Percentiles rank a stretch among this genome's conserved stretches.
Evolutionary conservation across 495 filamentous ascomycete species (phyloP).

Genomic region (Aspergillus ostianus): DNA sequence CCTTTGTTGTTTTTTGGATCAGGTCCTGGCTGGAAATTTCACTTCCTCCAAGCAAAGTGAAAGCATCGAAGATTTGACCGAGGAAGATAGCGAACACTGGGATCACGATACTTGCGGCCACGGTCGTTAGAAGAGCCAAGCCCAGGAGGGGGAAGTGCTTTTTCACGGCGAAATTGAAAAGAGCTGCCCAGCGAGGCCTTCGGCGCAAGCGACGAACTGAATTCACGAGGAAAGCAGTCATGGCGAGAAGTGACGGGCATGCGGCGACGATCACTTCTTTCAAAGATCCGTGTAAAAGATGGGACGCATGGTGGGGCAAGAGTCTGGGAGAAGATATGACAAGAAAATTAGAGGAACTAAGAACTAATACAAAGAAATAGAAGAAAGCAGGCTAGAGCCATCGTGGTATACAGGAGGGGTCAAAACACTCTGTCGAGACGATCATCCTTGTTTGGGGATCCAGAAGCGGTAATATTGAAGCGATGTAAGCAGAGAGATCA

Average conservation of each 20-base stretch:
- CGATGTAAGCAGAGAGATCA: conserved; percentile 16
- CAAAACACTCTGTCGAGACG: not conserved
- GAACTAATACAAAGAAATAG: not conserved
- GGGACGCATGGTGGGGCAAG: not conserved
- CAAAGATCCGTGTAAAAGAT: not conserved
- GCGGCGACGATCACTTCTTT: not conserved
- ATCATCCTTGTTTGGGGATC: conserved; percentile 1
- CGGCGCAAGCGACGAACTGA: not conserved
- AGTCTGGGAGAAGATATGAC: not conserved
- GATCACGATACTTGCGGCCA: conserved; percentile 59
- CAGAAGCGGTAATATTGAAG: conserved; percentile 29
- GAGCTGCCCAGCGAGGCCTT: conserved; percentile 43
- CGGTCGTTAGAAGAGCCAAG: conserved; percentile 51
- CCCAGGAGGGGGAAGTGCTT: conserved; percentile 57
- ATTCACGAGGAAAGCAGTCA: not conserved
- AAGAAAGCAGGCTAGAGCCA: not conserved
- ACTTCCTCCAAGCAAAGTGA: conserved; percentile 64
- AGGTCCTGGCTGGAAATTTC: conserved; percentile 48
- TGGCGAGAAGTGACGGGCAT: not conserved
- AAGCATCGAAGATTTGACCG: conserved; percentile 71
- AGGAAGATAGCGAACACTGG: conserved; percentile 69
- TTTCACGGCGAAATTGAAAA: conserved; percentile 72
- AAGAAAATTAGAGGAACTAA: not conserved
- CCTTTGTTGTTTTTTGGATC: conserved; percentile 52
- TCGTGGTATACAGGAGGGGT: not conserved